Evolutionary conservation across 345 rosid genomes (phyloP).

Genomic region (Eucalyptus urophylla): DNA sequence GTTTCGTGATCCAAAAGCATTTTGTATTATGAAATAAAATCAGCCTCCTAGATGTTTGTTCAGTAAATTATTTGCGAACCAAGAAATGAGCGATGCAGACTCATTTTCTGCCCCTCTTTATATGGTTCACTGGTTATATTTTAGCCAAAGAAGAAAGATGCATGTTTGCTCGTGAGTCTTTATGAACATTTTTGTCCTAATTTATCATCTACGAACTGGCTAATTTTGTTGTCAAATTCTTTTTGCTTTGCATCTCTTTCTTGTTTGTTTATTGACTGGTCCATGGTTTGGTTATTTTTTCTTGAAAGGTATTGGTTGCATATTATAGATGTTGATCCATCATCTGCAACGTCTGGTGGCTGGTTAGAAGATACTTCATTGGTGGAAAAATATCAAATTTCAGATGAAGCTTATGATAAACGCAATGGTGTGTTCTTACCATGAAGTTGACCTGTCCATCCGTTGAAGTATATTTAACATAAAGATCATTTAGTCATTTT

Average conservation of each 20-base stretch:
- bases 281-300: neutral
- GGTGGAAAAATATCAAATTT: slow-evolving; percentile 74
- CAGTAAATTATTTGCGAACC: neutral
- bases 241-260: neutral
- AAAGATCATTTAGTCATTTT: neutral
- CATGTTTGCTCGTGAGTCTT: neutral
- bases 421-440: slow-evolving; percentile 29
- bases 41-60: neutral
- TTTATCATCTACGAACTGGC: neutral
- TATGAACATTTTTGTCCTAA: neutral
- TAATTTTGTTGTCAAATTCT: neutral
- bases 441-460: neutral
- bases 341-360: slow-evolving; percentile 82
- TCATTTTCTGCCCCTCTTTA: neutral
- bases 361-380: slow-evolving; percentile 89
- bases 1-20: neutral
- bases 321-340: slow-evolving; percentile 76
- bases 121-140: neutral
- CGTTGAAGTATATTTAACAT: neutral
- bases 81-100: neutral
- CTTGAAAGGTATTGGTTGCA: slow-evolving; percentile 60
- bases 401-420: slow-evolving; percentile 79
- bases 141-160: neutral
- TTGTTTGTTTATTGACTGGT: neutral
- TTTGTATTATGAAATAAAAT: neutral